These are phyloP conservation scores for Notholithocarpus densiflorus DNA, from an alignment of 306 rosid species.

Conservation along the genomic window DNA sequence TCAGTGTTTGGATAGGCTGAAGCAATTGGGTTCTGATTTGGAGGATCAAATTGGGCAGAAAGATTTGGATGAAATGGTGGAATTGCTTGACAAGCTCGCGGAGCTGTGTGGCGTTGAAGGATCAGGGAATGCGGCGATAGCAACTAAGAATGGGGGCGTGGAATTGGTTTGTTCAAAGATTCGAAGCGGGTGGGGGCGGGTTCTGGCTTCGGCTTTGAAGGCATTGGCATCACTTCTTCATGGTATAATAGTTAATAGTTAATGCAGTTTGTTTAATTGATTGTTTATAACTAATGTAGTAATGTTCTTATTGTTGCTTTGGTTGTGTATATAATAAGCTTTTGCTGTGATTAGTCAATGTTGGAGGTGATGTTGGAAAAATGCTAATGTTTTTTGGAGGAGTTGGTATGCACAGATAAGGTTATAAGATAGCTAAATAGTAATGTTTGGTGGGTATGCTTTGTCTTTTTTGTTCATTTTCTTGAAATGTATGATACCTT, in stretches of 20 bases:
- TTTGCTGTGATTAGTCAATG: background rate
- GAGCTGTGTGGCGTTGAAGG: constrained; percentile 43
- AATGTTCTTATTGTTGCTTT: background rate
- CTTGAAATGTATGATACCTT: background rate
- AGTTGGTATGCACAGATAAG: background rate
- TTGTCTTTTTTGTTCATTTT: background rate
- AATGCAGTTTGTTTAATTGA: background rate
- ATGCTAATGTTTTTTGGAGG: background rate
- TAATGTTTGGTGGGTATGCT: background rate
- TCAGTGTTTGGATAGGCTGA: constrained; percentile 52
- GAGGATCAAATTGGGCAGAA: constrained; percentile 11
- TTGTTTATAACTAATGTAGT: background rate
- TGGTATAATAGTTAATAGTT: constrained; percentile 34
- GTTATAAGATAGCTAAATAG: background rate
- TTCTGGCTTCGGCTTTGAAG: constrained; percentile 49
- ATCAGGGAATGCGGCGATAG: constrained; percentile 61
- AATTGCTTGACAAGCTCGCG: constrained; percentile 36
- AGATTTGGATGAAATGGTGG: constrained; percentile 29
- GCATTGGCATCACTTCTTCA: constrained; percentile 52
- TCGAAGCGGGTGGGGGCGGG: constrained; percentile 9
- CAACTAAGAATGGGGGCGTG: constrained; percentile 64
- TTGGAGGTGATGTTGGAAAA: background rate
- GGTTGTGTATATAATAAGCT: too few relatives aligned
- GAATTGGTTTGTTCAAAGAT: constrained; percentile 60
- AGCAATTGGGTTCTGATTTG: constrained; percentile 22